Percentiles rank a stretch among this genome's conserved stretches.
These are phyloP conservation scores for Globisporangium viniferum DNA, from an alignment of 352 stramenopile species.

Conservation along the genomic window DNA sequence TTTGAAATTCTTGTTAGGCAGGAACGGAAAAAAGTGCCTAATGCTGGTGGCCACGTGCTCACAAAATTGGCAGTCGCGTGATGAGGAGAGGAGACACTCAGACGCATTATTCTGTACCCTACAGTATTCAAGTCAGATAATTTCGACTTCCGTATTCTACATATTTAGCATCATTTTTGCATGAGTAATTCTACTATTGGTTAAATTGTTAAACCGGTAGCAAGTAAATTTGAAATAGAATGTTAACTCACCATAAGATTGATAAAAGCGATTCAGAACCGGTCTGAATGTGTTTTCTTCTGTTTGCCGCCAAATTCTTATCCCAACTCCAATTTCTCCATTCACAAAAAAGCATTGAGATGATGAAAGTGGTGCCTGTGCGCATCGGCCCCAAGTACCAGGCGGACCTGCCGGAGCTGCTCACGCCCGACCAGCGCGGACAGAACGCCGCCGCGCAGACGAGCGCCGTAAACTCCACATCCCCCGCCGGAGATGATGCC, in stretches of 20 bases:
- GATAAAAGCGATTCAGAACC: too few species aligned
- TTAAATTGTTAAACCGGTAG: too few species aligned
- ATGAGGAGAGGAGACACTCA: not conserved
- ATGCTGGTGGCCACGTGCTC: not conserved
- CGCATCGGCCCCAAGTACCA: constrained; percentile 37
- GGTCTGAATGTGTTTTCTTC: not conserved
- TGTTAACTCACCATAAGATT: too few species aligned
- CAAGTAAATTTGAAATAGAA: too few species aligned
- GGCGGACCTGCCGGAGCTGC: constrained; percentile 51
- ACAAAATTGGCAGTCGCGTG: constrained; percentile 9
- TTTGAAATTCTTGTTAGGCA: not conserved
- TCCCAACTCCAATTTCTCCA: not conserved
- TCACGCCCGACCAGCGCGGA: constrained; percentile 25
- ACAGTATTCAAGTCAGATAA: too few species aligned
- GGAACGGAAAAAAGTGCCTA: not conserved
- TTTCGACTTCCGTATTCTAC: too few species aligned
- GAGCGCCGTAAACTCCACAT: not conserved
- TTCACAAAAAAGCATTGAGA: not conserved
- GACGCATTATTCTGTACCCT: not conserved
- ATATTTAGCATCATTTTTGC: too few species aligned
- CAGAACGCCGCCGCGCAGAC: not conserved
- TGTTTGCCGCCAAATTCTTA: not conserved
- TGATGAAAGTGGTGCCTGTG: constrained; percentile 24
- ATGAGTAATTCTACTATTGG: too few species aligned
- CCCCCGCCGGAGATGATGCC: not conserved